A percentile compares a stretch with the other conserved stretches of the same genome.
Conservation (phyloP, 805 yeast genomes). For the Candida chilensis region DNA sequence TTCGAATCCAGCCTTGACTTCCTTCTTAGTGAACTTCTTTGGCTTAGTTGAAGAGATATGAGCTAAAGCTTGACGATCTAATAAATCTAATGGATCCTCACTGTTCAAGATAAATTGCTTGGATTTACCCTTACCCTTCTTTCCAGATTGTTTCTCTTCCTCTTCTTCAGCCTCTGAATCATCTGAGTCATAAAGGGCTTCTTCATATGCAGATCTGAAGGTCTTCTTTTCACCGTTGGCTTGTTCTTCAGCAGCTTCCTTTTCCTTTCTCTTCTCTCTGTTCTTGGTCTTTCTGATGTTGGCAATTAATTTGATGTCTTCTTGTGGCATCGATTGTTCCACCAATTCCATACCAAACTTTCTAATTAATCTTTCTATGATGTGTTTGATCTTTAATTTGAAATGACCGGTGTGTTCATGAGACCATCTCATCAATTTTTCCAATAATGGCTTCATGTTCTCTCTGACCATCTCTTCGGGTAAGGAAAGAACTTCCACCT, state of each 20-base stretch:
- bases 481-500: conserved; percentile 75
- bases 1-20: conserved; percentile 31
- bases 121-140: conserved; percentile 17
- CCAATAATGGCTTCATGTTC: conserved; percentile 56
- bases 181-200: conserved; percentile 75
- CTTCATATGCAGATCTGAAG: conserved; percentile 84
- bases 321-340: conserved; percentile 81
- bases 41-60: conserved; percentile 89
- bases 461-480: conserved; percentile 70
- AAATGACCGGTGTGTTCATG: conserved; percentile 95
- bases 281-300: conserved; percentile 83
- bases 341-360: conserved; percentile 86
- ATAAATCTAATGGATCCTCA: conserved; percentile 80
- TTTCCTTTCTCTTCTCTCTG: conserved; percentile 70
- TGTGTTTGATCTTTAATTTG: conserved; percentile 86
- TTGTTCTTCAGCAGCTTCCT: conserved; percentile 23
- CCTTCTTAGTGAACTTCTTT: conserved; percentile 39
- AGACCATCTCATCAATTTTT: conserved; percentile 81
- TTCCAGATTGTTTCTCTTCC: conserved; percentile 20
- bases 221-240: conserved; percentile 28
- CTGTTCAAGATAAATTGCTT: conserved; percentile 71
- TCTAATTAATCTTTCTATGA: conserved; percentile 83
- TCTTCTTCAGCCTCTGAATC: conserved; percentile 47
- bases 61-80: conserved; percentile 77
- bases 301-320: conserved; percentile 71